Evolutionary conservation across 345 rosid genomes (phyloP), one percentile per base, ranked within the genome.

Genomic region (Bretschneidera sinensis): DNA sequence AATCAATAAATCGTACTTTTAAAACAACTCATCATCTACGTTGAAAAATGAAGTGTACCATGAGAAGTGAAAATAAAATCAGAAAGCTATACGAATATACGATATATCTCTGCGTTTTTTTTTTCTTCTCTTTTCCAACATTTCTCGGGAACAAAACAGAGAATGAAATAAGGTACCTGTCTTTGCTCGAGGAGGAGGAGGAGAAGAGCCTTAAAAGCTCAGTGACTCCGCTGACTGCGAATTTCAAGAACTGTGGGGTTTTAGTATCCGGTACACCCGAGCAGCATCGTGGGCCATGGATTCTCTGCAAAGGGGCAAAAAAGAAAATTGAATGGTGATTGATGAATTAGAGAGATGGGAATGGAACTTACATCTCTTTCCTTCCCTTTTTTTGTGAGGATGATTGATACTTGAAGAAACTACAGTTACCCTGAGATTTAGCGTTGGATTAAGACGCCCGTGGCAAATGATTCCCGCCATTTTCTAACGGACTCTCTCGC

Each of bases 181-280:
- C 69, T 49, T 34, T 64, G 54, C 33, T 57, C 15, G 62, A 48
- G 55, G 62, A 53, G 55, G 57, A 20, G 25, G 73, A 76, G 20
- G 92, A 80, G 68, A 92, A 61, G 6, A 80, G 57, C 61, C 95
- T 76, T 24, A 89, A 78, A 19, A 89, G 66, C 78, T 92, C 95
- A 1, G 96, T 82, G 65, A 77, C 74, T 68, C 98, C 95, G 28
- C 80, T 72, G n/a, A 92, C 96, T 0, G 84, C 87, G 60, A 83
- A 62, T 43, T 79, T 82, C 60, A 85, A 67, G 51, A 79, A 25
- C 58, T 49, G 77, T 23, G 96, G 86, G 2, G 87, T 71, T 64
- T 55, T 64, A 24, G 54, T 61, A 54, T 69, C 76, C 60, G 71
- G 69, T 63, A 71, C 55, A 43, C 72, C 77, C 24, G 90, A 75